Conservation (phyloP, 345 rosid species). For the Erysimum cheiranthoides region DNA sequence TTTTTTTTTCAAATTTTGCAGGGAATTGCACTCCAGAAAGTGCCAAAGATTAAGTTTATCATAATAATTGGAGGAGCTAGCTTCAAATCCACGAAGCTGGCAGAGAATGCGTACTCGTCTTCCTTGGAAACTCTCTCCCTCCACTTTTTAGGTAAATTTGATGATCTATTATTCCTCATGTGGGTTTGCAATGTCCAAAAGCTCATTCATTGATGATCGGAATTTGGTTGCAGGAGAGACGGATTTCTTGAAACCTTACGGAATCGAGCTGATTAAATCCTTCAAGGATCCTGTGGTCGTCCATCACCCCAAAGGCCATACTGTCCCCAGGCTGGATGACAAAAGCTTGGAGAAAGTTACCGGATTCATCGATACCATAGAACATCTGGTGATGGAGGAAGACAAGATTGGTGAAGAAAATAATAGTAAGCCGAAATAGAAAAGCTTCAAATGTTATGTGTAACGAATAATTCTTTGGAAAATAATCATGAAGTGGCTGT, state of each 20-base stretch:
- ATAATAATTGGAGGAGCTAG: slow-evolving; percentile 83
- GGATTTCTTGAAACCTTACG: slow-evolving; percentile 78
- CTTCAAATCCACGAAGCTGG: slow-evolving; percentile 56
- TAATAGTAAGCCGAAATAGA: neutral
- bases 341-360: slow-evolving; percentile 52
- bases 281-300: slow-evolving; percentile 65
- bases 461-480: neutral
- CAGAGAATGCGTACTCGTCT: slow-evolving; percentile 63
- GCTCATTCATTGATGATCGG: neutral
- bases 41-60: slow-evolving; percentile 64
- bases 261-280: slow-evolving; percentile 57
- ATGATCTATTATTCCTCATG: neutral
- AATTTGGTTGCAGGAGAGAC: slow-evolving; percentile 66
- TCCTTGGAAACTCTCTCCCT: slow-evolving; percentile 66
- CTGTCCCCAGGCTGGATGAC: slow-evolving; percentile 87
- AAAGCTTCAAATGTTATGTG: neutral
- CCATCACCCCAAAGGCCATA: slow-evolving; percentile 94
- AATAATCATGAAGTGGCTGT: neutral
- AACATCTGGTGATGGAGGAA: slow-evolving; percentile 40
- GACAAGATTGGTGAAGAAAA: slow-evolving; percentile 35
- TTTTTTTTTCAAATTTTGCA: slow-evolving; percentile 27
- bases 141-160: slow-evolving; percentile 70
- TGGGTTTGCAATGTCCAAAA: neutral
- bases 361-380: slow-evolving; percentile 60
- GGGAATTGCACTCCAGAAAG: slow-evolving; percentile 80